phyloP scores from a whole-genome alignment of 257 asterid genomes.

The Prunella vulgaris region DNA sequence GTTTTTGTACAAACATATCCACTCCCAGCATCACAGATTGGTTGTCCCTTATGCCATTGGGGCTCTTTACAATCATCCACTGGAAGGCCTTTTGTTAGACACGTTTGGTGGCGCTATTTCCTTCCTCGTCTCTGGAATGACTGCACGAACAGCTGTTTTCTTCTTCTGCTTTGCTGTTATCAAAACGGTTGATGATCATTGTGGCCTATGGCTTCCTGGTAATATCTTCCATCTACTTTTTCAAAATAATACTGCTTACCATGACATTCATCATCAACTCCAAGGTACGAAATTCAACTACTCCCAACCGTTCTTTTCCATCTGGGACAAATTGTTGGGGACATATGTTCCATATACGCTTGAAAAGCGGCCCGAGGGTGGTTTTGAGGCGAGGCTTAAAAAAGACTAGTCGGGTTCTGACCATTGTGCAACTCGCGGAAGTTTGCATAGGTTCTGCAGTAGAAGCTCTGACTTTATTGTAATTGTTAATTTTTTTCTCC shows the following conservation, averaged over 20 bases:
- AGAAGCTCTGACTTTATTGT: slow-evolving; percentile 23
- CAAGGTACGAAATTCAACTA: slow-evolving; percentile 79
- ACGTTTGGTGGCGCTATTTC: slow-evolving; percentile 87
- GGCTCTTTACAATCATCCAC: slow-evolving; percentile 86
- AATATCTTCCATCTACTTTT: slow-evolving; percentile 72
- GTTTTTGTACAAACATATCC: slow-evolving; percentile 69
- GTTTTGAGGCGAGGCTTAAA: slow-evolving; percentile 71
- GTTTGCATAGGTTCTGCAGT: slow-evolving; percentile 15
- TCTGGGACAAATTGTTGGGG: slow-evolving; percentile 88
- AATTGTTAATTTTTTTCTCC: slow-evolving; percentile 20
- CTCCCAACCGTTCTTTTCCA: slow-evolving; percentile 82
- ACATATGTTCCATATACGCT: slow-evolving; percentile 64
- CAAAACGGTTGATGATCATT: slow-evolving; percentile 85
- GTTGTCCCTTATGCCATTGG: slow-evolving; percentile 82
- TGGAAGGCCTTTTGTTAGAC: slow-evolving; percentile 82
- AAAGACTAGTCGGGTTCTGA: slow-evolving; percentile 37
- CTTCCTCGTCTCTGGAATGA: slow-evolving; percentile 78
- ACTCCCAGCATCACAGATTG: slow-evolving; percentile 77
- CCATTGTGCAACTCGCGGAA: slow-evolving; percentile 20
- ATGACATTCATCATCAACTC: slow-evolving; percentile 88
- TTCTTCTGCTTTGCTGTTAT: slow-evolving; percentile 84
- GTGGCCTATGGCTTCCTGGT: slow-evolving; percentile 89
- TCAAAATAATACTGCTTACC: slow-evolving; percentile 78
- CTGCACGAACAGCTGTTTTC: slow-evolving; percentile 71
- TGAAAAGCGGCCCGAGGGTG: slow-evolving; percentile 66